These are phyloP conservation scores for Nephelium lappaceum DNA, from an alignment of 345 rosid species.

Conservation along the genomic window DNA sequence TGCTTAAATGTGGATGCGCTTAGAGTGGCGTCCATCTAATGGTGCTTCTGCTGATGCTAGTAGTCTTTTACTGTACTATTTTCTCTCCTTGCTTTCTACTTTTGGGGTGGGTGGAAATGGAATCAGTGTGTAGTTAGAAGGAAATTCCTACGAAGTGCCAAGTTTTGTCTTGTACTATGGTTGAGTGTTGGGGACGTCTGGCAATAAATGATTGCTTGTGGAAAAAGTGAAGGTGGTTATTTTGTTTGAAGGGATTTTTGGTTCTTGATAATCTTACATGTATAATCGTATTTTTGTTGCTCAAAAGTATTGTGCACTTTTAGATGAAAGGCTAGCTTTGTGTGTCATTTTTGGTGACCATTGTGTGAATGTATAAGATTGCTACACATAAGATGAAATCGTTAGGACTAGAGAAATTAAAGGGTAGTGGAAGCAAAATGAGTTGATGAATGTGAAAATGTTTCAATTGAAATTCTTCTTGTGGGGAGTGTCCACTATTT, in stretches of 20 bases:
- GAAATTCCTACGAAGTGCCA: background rate
- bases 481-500: no score
- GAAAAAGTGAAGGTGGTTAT: background rate
- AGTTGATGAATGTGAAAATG: no score
- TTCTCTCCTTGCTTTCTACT: background rate
- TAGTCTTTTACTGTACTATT: background rate
- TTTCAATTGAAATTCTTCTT: no score
- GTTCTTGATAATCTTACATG: background rate
- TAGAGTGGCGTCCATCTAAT: background rate
- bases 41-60: background rate
- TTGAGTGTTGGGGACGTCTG: background rate
- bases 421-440: no score
- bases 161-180: background rate
- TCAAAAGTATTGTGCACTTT: background rate
- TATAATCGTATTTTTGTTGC: background rate
- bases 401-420: no score
- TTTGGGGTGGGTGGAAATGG: background rate
- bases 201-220: background rate
- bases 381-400: no score
- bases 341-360: background rate
- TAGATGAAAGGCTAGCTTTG: background rate
- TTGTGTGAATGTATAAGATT: background rate
- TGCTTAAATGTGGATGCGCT: background rate
- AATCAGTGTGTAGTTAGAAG: background rate
- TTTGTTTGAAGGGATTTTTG: background rate